Conservation (phyloP, 192 early-diverging fungal genomes). For the Geosiphon pyriformis region DNA sequence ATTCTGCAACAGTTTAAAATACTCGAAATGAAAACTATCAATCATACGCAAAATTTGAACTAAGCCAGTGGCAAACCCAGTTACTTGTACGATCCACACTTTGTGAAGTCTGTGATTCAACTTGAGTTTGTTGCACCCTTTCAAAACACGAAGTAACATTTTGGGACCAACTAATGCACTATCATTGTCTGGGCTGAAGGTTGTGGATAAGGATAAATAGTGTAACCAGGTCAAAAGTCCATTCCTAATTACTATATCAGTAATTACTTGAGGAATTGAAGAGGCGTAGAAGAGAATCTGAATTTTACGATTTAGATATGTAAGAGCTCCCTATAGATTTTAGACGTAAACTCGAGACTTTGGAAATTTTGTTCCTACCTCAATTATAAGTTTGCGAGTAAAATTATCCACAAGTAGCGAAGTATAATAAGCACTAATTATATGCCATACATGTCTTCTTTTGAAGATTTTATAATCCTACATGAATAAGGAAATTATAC, state of each 20-base stretch:
- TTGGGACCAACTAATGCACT: slow-evolving; percentile 31
- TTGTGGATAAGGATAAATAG: slow-evolving; percentile 22
- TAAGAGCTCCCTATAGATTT: neutral
- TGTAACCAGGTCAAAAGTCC: slow-evolving; percentile 57
- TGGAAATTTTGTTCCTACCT: slow-evolving; percentile 35
- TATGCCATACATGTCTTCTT: slow-evolving; percentile 66
- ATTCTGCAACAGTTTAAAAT: too few relatives aligned
- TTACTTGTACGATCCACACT: slow-evolving; percentile 29
- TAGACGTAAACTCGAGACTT: slow-evolving; percentile 16
- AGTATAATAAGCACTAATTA: slow-evolving; percentile 60
- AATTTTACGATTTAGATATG: slow-evolving; percentile 6
- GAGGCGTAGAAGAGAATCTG: slow-evolving; percentile 52
- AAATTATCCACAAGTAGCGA: slow-evolving; percentile 60
- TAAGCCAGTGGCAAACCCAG: slow-evolving; percentile 28
- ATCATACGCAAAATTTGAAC: slow-evolving; percentile 33
- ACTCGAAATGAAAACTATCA: too few relatives aligned
- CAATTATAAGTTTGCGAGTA: slow-evolving; percentile 43
- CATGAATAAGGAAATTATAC: too few relatives aligned
- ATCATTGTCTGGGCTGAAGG: slow-evolving; percentile 25
- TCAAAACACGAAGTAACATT: slow-evolving; percentile 31
- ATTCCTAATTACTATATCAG: slow-evolving; percentile 53
- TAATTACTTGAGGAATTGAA: slow-evolving; percentile 48
- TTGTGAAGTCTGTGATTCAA: slow-evolving; percentile 30
- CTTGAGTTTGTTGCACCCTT: slow-evolving; percentile 23
- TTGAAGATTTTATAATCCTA: slow-evolving; percentile 65